Base-by-base conservation (phyloP, 1,284 basidiomycete genomes). In the Ceratorhiza oryzae-sativae region DNA sequence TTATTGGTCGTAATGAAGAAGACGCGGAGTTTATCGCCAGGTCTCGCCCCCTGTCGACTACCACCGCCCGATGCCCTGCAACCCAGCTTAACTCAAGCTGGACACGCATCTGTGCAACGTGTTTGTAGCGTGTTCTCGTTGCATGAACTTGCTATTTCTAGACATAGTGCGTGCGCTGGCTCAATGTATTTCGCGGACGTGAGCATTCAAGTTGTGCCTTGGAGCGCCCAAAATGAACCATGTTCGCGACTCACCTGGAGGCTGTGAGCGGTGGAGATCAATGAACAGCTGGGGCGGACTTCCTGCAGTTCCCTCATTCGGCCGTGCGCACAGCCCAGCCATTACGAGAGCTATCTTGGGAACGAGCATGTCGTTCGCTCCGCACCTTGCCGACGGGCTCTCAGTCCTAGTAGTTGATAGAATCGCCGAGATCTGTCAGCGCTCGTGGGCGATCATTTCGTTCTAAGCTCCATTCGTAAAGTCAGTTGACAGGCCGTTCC, bases 391-490 rank as follows among this genome's bases (percentile, higher is more conserved):
- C 51, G 63, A 3, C 34, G 55, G 63, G 9, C 42, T 45, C n/a
- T 0, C 36, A 13, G 10, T n/a, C 32, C 8, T 13, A n/a, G 13
- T 9, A 20, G 39, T 56, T 68, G 63, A 68, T 68, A 48, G 55
- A 70, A 70, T 70, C 55, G 41, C 67, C 67, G 67, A 70, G 67
- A 59, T 30, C 20, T 45, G 67, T 13, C 49, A 59, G 55, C 42
- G 41, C 34, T n/a, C n/a, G 42, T 59, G 30, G 23, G 30, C 67
- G 67, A 39, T 58, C 23, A 10, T 32, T 25, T 27, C 18, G 20
- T 8, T 6, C 49, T 68, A 45, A 42, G 36, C 59, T 53, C 36
- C 25, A 45, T 68, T 2, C 25, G 63, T 39, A 39, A 32, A 13
- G 9, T 45, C 41, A 45, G 55, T 20, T 27, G 46, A 65, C 25